A percentile compares a stretch with the other conserved stretches of the same genome.
Conservation (phyloP, 306 rosid species). For the Aeschynomene evenia region DNA sequence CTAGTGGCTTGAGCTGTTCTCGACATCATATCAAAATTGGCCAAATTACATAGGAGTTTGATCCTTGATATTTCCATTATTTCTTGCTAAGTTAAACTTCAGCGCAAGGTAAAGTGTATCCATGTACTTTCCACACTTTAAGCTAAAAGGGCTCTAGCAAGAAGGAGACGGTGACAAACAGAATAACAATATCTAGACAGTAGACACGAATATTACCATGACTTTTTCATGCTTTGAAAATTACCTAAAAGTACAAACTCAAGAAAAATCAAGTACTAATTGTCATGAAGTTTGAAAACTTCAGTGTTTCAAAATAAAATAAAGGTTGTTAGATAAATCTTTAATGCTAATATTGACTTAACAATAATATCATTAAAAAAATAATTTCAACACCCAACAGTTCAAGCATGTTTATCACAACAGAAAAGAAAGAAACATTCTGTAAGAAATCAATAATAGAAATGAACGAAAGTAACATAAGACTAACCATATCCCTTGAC, state of each 20-base stretch:
- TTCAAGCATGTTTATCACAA: constrained; percentile 7
- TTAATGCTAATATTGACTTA: not conserved
- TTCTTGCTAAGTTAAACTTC: not conserved
- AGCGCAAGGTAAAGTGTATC: not conserved
- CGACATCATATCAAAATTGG: not conserved
- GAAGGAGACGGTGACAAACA: not conserved
- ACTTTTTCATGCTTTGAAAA: not conserved
- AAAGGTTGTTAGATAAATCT: not conserved
- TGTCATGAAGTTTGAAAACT: not conserved
- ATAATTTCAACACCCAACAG: not conserved
- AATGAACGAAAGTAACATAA: constrained; percentile 10
- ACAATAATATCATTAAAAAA: not conserved
- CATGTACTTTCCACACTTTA: not conserved
- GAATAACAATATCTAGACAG: too few relatives aligned
- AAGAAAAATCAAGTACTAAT: not conserved
- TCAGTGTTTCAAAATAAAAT: not conserved
- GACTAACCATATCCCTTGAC: constrained; percentile 82
- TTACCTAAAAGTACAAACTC: not conserved
- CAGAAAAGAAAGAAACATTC: constrained; percentile 16
- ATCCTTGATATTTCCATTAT: not conserved
- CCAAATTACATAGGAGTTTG: not conserved
- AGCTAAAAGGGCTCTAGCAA: not conserved
- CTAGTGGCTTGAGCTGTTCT: not conserved
- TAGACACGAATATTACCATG: too few relatives aligned
- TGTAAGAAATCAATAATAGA: not conserved